A percentile compares a stretch with the other conserved stretches of the same genome.
phyloP scores from a whole-genome alignment of 306 rosid genomes.

The Psophocarpus tetragonolobus region DNA sequence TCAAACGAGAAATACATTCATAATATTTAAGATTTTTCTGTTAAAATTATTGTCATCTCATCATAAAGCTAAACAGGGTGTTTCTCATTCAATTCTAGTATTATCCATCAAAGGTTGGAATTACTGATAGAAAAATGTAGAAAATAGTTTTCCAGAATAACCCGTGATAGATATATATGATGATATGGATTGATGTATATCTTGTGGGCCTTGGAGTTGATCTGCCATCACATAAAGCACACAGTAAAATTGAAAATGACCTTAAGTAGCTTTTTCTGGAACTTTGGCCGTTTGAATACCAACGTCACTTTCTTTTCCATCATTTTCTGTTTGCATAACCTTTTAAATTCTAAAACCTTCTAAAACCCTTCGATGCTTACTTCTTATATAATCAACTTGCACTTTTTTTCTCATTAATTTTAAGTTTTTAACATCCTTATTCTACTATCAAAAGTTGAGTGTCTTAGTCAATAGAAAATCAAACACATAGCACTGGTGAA shows the following conservation, averaged over 20 bases:
- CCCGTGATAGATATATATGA: background rate
- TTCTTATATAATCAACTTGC: background rate
- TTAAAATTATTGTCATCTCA: background rate
- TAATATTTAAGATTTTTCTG: background rate
- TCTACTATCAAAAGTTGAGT: background rate
- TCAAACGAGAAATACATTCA: no score
- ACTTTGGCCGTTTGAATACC: background rate
- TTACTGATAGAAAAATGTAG: background rate
- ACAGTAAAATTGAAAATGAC: background rate
- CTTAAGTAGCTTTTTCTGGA: background rate
- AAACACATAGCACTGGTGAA: background rate
- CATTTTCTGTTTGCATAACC: background rate
- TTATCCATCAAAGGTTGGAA: background rate
- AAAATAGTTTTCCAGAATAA: background rate
- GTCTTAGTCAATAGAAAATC: background rate
- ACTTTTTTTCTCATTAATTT: background rate
- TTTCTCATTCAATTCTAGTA: background rate
- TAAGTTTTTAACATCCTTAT: background rate
- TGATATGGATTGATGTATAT: background rate
- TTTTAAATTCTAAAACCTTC: background rate
- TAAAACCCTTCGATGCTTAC: background rate
- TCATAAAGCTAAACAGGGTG: background rate
- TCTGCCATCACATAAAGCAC: background rate
- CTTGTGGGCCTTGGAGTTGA: background rate
- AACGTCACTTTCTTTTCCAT: background rate